phyloP scores from a whole-genome alignment of 257 asterid species.

The Forsythia viridissima region DNA sequence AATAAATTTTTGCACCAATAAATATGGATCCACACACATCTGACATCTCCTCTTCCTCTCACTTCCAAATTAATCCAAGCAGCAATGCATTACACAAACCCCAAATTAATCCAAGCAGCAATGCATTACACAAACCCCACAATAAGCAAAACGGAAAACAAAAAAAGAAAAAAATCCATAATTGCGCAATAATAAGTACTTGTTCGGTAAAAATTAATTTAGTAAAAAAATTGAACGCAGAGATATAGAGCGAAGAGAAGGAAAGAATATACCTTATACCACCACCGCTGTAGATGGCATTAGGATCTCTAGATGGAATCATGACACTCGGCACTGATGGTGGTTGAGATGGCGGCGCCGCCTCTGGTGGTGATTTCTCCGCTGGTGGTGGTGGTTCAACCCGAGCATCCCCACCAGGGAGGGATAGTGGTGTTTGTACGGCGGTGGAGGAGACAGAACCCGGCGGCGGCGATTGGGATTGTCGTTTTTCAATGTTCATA shows the following conservation, averaged over 20 bases:
- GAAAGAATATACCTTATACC: conserved; percentile 49
- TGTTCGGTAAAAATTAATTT: neutral
- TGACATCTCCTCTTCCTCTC: no score
- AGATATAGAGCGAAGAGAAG: neutral
- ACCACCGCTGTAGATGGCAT: conserved; percentile 59
- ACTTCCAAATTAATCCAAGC: neutral
- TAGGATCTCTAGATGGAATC: conserved; percentile 45
- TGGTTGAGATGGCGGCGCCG: conserved; percentile 18
- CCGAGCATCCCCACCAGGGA: conserved; percentile 8
- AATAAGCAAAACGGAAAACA: no score
- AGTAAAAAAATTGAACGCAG: neutral
- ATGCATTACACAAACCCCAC: neutral
- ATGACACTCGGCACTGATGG: conserved; percentile 10
- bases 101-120: neutral
- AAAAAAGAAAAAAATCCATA: neutral
- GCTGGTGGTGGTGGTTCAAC: conserved; percentile 20
- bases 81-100: neutral
- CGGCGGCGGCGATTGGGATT: conserved; percentile 13
- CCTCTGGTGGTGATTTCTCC: conserved; percentile 20
- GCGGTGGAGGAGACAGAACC: neutral
- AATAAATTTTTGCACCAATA: neutral
- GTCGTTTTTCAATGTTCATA: conserved; percentile 26
- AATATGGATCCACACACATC: neutral
- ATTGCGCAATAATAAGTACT: neutral
- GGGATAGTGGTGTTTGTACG: neutral